Base-by-base conservation (phyloP, 2,329 filamentous ascomycete species). In the Domatiomyces catenatus region DNA sequence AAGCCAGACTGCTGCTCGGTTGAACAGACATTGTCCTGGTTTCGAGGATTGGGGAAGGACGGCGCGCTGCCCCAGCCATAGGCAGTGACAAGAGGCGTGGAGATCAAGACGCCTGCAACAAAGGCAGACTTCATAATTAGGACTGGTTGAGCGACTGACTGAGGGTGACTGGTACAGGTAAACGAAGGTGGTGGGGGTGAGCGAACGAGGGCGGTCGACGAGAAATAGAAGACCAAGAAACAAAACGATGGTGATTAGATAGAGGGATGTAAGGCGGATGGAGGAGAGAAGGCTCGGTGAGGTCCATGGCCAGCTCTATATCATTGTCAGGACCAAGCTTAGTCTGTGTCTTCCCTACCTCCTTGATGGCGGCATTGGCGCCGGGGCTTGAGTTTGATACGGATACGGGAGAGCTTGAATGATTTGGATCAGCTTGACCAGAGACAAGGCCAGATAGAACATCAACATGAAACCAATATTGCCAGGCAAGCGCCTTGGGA, bases 11-110 rank as follows among this genome's bases (percentile, higher is more conserved):
- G 68, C 70, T 93, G 85, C 58, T 80, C 67, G n/a, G 75, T 65
- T 52, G 76, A 79, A 69, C 90, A 95, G 61, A 82, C 69, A 72
- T 92, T 92, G 71, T 86, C 71, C 62, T 76, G 79, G 74, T 85
- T 87, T 52, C 71, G 69, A 10, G 87, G 86, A 66, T 75, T 83
- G 47, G 72, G 72, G 74, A 80, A 93, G 53, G 72, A 66, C 46
- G 66, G 61, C 50, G 72, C 70, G 56, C 71, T 67, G 52, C 69
- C 67, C 73, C 76, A 81, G 60, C 65, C 28, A 36, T 50, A 52
- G 15, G 65, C 66, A 55, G 69, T 73, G 46, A 69, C 62, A 57
- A 66, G 62, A 55, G 63, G 65, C 45, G 71, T 69, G 58, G 71
- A 66, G 49, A 71, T 66, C 55, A 75, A 59, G 55, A 77, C 58